Base-by-base conservation (phyloP, 805 yeast genomes). In the Pichia eremophila region DNA sequence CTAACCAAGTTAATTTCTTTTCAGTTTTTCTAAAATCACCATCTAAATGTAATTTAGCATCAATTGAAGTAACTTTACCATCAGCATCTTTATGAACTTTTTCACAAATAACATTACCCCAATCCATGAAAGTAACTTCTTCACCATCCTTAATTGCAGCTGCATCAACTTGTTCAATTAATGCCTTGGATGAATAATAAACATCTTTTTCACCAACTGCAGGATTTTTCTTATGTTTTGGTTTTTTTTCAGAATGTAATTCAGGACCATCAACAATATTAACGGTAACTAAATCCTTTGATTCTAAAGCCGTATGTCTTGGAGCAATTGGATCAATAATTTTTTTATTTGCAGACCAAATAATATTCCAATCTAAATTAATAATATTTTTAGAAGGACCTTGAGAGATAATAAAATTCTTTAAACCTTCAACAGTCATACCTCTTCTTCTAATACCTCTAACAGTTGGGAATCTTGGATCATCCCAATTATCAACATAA, bases 401-500 rank as follows among this genome's bases (percentile, higher is more conserved):
- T 73, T 93, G 98, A 44, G 95, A 78, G 52, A 93, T 74, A 56
- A 93, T 85, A 61, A 93, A 93, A 75, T 86, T 85, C 69, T 91
- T 81, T 67, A 93, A 79, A 56, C 98, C 99, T 73, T 93, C 97
- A 54, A 93, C 95, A 38, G 96, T 81, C 99, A 93, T 93, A 74
- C 99, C 99, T 74, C 99, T 85, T 77, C 99, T 83, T 75, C 97
- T 87, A 46, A 91, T 96, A 74, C 99, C 99, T 69, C 98, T 83
- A 38, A 93, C 96, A 42, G 99, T 93, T 57, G 99, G 99, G 88
- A 93, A 93, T 68, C 99, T 79, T 59, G 99, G 99, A 68, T 93
- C 99, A 63, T 93, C 97, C 99, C 99, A 93, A 71, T 88, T 89
- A 25, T 77, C 61, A 50, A 93, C 99, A 59, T 83, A 74, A 40